A percentile compares a stretch with the other conserved stretches of the same genome.
phyloP scores from a whole-genome alignment of 2,329 filamentous ascomycete genomes.

The Annulohypoxylon truncatum region DNA sequence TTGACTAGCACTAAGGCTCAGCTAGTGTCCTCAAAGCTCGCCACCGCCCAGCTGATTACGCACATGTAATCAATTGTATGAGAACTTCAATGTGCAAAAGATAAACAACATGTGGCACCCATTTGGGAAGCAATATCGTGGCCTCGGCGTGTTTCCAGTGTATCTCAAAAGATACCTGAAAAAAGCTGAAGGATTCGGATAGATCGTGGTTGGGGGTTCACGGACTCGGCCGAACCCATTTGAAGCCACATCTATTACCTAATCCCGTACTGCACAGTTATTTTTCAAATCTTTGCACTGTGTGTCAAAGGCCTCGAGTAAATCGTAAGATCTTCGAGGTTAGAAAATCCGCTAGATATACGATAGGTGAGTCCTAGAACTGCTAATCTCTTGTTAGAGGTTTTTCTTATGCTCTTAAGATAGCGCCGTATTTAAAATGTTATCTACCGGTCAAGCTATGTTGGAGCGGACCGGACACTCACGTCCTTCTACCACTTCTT shows the following conservation, averaged over 20 bases:
- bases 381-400: not conserved
- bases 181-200: not conserved
- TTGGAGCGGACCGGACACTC: too few relatives aligned
- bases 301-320: not conserved
- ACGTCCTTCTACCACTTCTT: too few relatives aligned
- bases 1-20: not conserved
- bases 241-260: not conserved
- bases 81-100: not conserved
- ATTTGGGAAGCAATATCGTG: constrained; percentile 57
- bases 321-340: not conserved
- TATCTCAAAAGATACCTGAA: not conserved
- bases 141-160: not conserved
- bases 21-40: not conserved
- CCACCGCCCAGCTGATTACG: not conserved
- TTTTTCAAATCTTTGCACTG: not conserved
- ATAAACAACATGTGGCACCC: constrained; percentile 71
- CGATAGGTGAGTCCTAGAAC: not conserved
- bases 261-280: not conserved
- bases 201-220: not conserved
- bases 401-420: too few relatives aligned
- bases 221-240: not conserved
- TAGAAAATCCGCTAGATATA: too few relatives aligned
- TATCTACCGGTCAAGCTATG: too few relatives aligned
- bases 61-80: not conserved
- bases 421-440: too few relatives aligned